Conservation (phyloP, 306 rosid genomes). For the Ceratonia siliqua region DNA sequence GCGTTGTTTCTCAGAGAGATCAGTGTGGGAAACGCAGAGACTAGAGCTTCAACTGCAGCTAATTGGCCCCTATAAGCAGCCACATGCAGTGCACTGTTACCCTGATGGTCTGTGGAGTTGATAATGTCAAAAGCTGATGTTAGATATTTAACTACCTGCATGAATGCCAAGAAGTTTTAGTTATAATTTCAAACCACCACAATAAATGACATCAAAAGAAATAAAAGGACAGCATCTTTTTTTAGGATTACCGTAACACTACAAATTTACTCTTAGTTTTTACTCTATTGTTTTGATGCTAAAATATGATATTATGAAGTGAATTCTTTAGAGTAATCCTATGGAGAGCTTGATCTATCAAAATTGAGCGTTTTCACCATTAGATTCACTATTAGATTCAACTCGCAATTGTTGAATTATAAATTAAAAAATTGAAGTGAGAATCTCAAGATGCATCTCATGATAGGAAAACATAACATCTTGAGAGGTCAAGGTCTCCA, state of each 20-base stretch:
- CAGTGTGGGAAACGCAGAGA: constrained; percentile 59
- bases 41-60: constrained; percentile 72
- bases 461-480: too few species aligned
- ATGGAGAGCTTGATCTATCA: too few species aligned
- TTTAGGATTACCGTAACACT: not conserved
- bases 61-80: constrained; percentile 89
- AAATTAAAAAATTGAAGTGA: too few species aligned
- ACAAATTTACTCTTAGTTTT: not conserved
- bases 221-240: not conserved
- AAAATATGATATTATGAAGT: too few species aligned
- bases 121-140: constrained; percentile 59
- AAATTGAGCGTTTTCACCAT: too few species aligned
- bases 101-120: constrained; percentile 70
- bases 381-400: too few species aligned
- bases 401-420: too few species aligned
- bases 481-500: too few species aligned
- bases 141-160: constrained; percentile 79
- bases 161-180: constrained; percentile 5
- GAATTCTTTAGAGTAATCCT: too few species aligned
- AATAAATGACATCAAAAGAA: not conserved
- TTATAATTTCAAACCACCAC: constrained; percentile 5
- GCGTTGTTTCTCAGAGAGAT: constrained; percentile 54
- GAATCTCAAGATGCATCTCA: too few species aligned
- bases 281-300: not conserved
- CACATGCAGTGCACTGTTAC: constrained; percentile 86